phyloP scores from a whole-genome alignment of 148 eudicot genomes.

The Bassia scoparia region DNA sequence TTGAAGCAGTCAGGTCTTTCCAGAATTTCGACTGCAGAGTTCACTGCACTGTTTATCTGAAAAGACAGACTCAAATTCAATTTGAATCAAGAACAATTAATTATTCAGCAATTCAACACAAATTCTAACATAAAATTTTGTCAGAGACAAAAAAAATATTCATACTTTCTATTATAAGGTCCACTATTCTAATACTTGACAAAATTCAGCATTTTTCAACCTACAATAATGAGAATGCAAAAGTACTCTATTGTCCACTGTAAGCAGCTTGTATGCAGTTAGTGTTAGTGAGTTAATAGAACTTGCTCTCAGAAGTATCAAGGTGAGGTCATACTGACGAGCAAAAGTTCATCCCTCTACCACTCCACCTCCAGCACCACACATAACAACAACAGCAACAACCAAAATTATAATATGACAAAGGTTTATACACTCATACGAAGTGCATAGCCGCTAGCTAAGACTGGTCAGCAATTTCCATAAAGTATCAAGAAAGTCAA shows the following conservation, averaged over 20 bases:
- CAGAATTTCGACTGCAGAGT: conserved; percentile 39
- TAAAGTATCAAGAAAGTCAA: neutral
- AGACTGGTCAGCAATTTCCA: neutral
- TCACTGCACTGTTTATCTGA: conserved; percentile 43
- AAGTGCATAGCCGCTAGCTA: neutral
- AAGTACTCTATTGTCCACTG: neutral
- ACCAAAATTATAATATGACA: no score
- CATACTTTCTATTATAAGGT: neutral
- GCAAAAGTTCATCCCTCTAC: no score
- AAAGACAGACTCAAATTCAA: conserved; percentile 7
- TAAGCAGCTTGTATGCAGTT: neutral
- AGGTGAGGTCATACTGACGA: neutral
- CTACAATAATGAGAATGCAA: neutral
- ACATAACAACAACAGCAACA: no score
- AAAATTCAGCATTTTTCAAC: neutral
- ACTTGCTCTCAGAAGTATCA: neutral
- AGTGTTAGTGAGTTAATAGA: no score
- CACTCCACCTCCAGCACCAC: no score
- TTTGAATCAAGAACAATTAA: neutral
- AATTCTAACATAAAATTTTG: neutral
- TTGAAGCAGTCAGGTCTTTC: conserved; percentile 43
- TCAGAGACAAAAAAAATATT: neutral
- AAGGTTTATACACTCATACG: no score
- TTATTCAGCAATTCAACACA: neutral
- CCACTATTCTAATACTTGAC: neutral